Percentiles rank a stretch among this genome's conserved stretches.
Conservation (phyloP, 768 basidiomycete genomes). For the Infundibulicybe gibba region DNA sequence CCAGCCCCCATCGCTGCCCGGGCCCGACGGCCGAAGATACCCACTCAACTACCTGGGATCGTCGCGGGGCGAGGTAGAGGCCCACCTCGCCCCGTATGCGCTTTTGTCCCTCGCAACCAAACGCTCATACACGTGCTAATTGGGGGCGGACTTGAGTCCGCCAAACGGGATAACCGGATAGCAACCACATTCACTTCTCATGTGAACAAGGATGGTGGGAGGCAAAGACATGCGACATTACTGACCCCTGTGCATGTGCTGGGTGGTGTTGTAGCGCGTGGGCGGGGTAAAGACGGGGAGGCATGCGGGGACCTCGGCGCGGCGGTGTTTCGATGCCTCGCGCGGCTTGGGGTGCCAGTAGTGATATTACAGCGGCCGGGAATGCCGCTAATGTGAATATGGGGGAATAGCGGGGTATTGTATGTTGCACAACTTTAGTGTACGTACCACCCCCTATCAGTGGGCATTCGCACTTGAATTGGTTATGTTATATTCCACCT, state of each 20-base stretch:
- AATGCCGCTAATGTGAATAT: too few species aligned
- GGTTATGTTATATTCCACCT: too few species aligned
- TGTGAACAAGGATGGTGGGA: slow-evolving; percentile 13
- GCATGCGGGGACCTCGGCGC: slow-evolving; percentile 7
- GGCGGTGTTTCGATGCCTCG: slow-evolving; percentile 24
- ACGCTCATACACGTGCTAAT: slow-evolving; percentile 33
- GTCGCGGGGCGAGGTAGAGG: slow-evolving; percentile 23
- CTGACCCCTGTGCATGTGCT: slow-evolving; percentile 43
- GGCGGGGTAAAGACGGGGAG: slow-evolving; percentile 11
- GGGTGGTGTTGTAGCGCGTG: slow-evolving; percentile 30
- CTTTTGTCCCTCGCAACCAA: slow-evolving; percentile 31
- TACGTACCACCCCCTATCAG: too few species aligned
- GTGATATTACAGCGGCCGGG: too few species aligned
- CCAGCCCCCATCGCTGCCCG: slow-evolving; percentile 3
- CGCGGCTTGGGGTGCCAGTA: slow-evolving; percentile 20
- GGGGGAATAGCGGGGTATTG: too few species aligned
- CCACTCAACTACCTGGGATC: slow-evolving; percentile 26
- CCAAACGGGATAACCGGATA: slow-evolving; percentile 26
- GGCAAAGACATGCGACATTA: slow-evolving; percentile 9
- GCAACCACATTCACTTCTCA: slow-evolving; percentile 7
- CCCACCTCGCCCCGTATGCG: slow-evolving; percentile 34
- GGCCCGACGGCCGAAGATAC: slow-evolving; percentile 5
- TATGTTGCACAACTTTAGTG: too few species aligned
- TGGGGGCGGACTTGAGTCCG: slow-evolving; percentile 30
- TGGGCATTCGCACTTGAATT: too few species aligned